These are phyloP conservation scores for Flammula alnicola DNA, from an alignment of 1,284 basidiomycete genomes.

Conservation along the genomic window DNA sequence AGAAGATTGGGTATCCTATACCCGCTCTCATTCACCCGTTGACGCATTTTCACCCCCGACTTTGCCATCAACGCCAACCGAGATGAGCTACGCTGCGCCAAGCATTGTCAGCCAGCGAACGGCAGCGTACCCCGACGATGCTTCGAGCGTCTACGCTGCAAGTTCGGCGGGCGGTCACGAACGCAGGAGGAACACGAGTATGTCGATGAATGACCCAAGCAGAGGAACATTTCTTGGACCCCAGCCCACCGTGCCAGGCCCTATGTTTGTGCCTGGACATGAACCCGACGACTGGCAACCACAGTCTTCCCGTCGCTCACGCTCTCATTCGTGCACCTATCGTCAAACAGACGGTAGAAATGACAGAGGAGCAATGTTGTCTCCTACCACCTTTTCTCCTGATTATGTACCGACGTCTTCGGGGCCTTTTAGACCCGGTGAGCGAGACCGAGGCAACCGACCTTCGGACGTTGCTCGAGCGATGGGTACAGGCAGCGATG, in stretches of 20 bases:
- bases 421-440: too few relatives aligned
- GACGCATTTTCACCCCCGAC: not conserved
- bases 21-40: not conserved
- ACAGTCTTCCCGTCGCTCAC: not conserved
- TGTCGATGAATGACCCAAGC: too few relatives aligned
- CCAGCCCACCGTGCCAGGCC: too few relatives aligned
- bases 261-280: too few relatives aligned
- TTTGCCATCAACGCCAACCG: not conserved
- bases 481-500: not conserved
- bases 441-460: too few relatives aligned
- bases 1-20: not conserved
- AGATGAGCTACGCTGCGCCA: too few relatives aligned
- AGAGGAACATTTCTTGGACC: not conserved
- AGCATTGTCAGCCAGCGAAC: too few relatives aligned
- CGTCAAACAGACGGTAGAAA: not conserved
- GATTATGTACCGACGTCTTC: conserved; percentile 2
- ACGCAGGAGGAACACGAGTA: too few relatives aligned
- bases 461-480: not conserved
- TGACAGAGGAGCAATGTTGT: not conserved
- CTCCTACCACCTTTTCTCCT: not conserved
- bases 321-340: not conserved
- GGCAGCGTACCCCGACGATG: not conserved
- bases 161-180: too few relatives aligned
- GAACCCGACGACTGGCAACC: not conserved
- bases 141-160: too few relatives aligned